Evolutionary conservation across 768 basidiomycete species (phyloP), one percentile per base, ranked within the genome.

Genomic region (Collybiopsis luxurians): DNA sequence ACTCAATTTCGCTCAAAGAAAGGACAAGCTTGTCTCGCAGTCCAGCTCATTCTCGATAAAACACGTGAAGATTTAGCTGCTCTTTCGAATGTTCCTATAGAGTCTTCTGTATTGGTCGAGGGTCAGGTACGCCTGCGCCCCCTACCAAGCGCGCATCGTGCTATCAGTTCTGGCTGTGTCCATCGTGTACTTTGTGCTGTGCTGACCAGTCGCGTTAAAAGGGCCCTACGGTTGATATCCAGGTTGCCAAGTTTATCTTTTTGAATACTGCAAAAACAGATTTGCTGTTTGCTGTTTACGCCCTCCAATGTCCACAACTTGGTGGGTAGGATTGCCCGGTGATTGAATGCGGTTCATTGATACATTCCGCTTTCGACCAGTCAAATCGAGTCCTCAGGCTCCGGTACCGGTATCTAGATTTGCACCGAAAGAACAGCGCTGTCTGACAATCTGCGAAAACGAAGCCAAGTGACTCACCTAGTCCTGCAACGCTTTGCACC

Each of bases 201-300:
- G 57, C 58, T 58, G 39, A 47, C 53, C 57, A 48, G 55, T 31
- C 56, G 38, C 21, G 40, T 51, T 30, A 49, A 55, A 7, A 89
- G 86, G 79, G 75, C 48, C 73, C 76, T 59, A 81, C 86, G 24
- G 92, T 96, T 58, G 95, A 98, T 72, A 83, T 98, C 13, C 77
- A 82, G 28, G 85, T 97, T 43, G 74, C 84, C 31, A 74, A 76
- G 15, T 86, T 84, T 63, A 85, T 79, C 44, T 70, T 96, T 54
- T 79, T 98, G 60, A 98, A 98, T 70, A 81, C 90, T 28, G 93
- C 93, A n/a, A n/a, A n/a, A n/a, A n/a, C n/a, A n/a, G 1, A 75
- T 78, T 59, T 65, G 70, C 39, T 72, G 73, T 55, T 71, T 98
- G 60, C 95, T 95, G 17, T 97, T 97, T 71, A 75, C 85, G 49